Evolutionary conservation across 371 early-diverging fungal species (phyloP), one percentile per base, ranked within the genome.

Genomic region (Apophysomyces ossiformis): DNA sequence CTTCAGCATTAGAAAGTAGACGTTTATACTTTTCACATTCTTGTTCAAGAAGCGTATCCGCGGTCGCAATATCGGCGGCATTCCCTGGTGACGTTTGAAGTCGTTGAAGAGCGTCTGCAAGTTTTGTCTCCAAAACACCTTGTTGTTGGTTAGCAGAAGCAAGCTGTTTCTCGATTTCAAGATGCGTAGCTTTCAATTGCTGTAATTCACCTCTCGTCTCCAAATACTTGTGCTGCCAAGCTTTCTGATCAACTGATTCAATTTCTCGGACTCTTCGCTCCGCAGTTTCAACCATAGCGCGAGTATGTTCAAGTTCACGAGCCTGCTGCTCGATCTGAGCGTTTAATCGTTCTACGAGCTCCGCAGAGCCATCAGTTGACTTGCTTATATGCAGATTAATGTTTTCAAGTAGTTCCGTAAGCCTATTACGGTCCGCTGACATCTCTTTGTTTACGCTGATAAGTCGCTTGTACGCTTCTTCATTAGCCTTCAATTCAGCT

Each of bases 151-250:
- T 66, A n/a, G 63, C 59, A 9, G 54, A 21, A 0, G 70, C 63
- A n/a, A 70, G 57, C 13, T 70, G 66, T 60, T 65, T 66, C 26
- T 70, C 70, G 12, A 70, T 16, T 35, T 64, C 63, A 36, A 56
- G 43, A 5, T 59, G 57, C 11, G 45, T 57, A 9, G 57, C n/a
- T 39, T 43, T 61, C 1, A 71, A 18, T 9, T 60, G 68, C 18
- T 60, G 54, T 21, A 71, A 36, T 32, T 71, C 68, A 2, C 60
- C 65, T 11, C 57, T 21, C 1, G 65, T 36, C 41, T 61, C 60
- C n/a, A 46, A 35, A 18, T 46, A 65, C 59, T 59, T 65, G 37
- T 61, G 54, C 41, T 68, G 65, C 72, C 72, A 71, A 11, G 65
- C 63, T 6, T 61, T 41, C 16, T 65, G 47, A n/a, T 71, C 68